Percentiles rank a stretch among this genome's conserved stretches.
phyloP scores from a whole-genome alignment of 768 basidiomycete genomes.

The Trametes villosa region DNA sequence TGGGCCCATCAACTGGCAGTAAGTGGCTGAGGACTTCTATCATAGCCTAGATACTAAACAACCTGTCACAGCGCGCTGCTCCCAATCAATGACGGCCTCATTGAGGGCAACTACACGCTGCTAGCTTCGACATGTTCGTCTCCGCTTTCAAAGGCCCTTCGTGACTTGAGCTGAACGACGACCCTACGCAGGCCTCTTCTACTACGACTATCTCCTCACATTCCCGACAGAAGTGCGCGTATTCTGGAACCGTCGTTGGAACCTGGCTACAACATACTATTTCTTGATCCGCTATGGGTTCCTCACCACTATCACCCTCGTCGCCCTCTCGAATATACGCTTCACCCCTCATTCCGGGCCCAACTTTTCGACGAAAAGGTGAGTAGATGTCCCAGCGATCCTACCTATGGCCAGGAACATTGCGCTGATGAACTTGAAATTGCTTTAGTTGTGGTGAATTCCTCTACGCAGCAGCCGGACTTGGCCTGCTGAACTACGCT shows the following conservation, averaged over 20 bases:
- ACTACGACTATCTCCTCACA: slow-evolving; percentile 1
- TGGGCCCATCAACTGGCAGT: neutral
- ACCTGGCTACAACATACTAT: neutral
- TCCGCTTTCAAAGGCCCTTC: neutral
- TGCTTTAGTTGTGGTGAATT: neutral
- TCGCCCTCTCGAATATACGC: neutral
- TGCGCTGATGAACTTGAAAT: neutral
- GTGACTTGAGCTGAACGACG: neutral
- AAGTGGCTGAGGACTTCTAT: neutral
- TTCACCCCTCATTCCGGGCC: neutral
- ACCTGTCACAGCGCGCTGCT: neutral
- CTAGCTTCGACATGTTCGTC: neutral
- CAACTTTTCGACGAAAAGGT: neutral
- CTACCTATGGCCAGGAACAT: neutral
- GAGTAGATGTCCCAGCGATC: neutral
- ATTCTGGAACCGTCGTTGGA: neutral
- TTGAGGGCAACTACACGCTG: neutral
- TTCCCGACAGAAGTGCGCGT: neutral
- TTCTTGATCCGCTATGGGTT: neutral
- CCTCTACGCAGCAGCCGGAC: neutral
- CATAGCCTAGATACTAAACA: neutral
- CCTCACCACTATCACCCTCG: neutral
- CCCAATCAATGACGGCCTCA: neutral
- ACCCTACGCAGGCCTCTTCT: neutral
- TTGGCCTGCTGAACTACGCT: neutral